Conservation (phyloP, 2,329 filamentous ascomycete genomes). For the Daldinia sp. region DNA sequence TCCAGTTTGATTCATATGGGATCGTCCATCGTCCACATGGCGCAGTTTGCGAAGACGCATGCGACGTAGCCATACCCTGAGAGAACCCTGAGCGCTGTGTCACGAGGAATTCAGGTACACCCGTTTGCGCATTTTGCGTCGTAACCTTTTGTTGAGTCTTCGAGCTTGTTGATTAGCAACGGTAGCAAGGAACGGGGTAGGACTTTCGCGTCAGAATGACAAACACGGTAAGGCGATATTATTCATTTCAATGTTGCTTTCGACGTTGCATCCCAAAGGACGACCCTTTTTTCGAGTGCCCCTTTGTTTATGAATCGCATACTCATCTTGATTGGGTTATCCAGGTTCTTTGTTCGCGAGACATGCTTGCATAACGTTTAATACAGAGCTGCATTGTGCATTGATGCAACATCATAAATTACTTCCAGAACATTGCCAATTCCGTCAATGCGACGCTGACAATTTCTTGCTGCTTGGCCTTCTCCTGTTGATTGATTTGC, state of each 20-base stretch:
- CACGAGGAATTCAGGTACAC: slow-evolving; percentile 37
- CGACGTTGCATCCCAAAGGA: slow-evolving; percentile 11
- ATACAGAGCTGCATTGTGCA: slow-evolving; percentile 4
- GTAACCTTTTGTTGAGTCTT: slow-evolving; percentile 23
- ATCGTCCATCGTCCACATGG: slow-evolving; percentile 32
- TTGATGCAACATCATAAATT: slow-evolving; percentile 32
- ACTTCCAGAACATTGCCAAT: slow-evolving; percentile 33
- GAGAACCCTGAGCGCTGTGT: slow-evolving; percentile 17
- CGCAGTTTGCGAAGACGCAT: slow-evolving; percentile 33
- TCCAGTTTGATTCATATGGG: slow-evolving; percentile 27
- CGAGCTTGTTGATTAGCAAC: slow-evolving; percentile 15
- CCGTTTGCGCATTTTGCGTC: slow-evolving; percentile 37
- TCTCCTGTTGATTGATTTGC: slow-evolving; percentile 30
- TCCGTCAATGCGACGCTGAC: slow-evolving; percentile 18
- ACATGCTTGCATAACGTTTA: slow-evolving; percentile 31
- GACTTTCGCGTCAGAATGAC: slow-evolving; percentile 24
- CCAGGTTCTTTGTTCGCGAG: slow-evolving; percentile 17
- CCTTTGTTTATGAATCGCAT: slow-evolving; percentile 26
- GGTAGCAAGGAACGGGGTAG: slow-evolving; percentile 9
- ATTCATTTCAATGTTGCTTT: slow-evolving; percentile 13
- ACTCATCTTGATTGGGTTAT: slow-evolving; percentile 17
- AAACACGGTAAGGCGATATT: slow-evolving; percentile 17
- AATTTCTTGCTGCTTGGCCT: slow-evolving; percentile 19
- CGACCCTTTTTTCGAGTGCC: neutral
- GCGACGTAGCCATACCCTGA: slow-evolving; percentile 27